Evolutionary conservation across 1,284 basidiomycete genomes (phyloP).

Genomic region (Ceratobasidium sp.): DNA sequence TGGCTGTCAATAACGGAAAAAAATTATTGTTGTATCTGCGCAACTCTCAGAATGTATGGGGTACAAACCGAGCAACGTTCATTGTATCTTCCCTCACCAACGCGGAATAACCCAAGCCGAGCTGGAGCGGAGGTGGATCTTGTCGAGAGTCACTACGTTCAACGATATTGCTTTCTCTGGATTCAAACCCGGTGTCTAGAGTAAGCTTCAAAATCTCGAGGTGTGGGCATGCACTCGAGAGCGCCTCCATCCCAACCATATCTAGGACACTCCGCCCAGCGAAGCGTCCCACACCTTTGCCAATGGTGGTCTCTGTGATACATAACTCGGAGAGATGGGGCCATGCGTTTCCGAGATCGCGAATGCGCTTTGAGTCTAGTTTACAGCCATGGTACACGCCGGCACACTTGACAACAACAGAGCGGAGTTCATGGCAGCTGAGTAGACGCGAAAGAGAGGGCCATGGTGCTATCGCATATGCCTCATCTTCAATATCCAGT

Average conservation of each 20-base stretch:
- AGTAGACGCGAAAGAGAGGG: not conserved
- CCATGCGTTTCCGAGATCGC: slow-evolving; percentile 2
- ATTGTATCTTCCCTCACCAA: slow-evolving; percentile 5
- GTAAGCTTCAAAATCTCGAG: slow-evolving; percentile 16
- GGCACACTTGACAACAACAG: slow-evolving; percentile 21
- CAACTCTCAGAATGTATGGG: not conserved
- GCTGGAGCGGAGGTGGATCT: slow-evolving; percentile 5
- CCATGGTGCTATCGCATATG: slow-evolving; percentile 24
- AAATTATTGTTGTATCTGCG: not conserved
- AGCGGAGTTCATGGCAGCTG: slow-evolving; percentile 15
- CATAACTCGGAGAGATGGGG: slow-evolving; percentile 5
- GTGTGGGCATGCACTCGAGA: not conserved
- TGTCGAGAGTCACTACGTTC: not conserved
- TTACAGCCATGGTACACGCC: slow-evolving; percentile 7
- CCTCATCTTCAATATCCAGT: not conserved
- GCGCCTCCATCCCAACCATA: slow-evolving; percentile 17
- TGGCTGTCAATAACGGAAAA: not conserved
- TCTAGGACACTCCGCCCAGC: slow-evolving; percentile 1
- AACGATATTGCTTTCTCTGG: not conserved
- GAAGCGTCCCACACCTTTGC: not conserved
- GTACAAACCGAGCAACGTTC: slow-evolving; percentile 9
- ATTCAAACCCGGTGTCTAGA: not conserved
- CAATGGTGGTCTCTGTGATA: slow-evolving; percentile 18
- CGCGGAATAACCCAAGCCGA: slow-evolving; percentile 18
- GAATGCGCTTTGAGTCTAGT: not conserved